Base-by-base conservation (phyloP, 208 protist species). In the Crithidia thermophila region DNA sequence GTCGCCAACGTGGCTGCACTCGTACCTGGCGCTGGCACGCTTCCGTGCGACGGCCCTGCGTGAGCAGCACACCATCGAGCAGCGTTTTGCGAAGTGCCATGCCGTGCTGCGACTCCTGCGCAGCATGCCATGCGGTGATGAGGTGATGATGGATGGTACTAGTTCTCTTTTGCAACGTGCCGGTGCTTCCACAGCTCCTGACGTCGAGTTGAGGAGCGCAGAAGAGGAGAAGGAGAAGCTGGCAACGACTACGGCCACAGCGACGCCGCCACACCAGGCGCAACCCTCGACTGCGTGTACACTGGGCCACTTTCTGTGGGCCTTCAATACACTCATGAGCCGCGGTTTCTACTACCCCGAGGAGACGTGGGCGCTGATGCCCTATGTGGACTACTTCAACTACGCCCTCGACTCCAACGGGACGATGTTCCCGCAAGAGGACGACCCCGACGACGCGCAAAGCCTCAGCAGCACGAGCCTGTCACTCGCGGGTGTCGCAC, bases 371-470 rank as follows among this genome's bases (percentile, higher is more conserved):
- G 87, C 79, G 20, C 76, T 97, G 81, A 97, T 97, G 70, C 92
- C 92, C 28, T 97, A 73, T 64, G 86, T 94, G 21, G 92, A 97
- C 72, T 97, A 97, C 79, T 95, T 97, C 77, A 97, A 97, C 79
- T 95, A 97, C 72, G 78, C 82, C 3, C 56, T 90, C 28, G 45
- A 75, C 13, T 75, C 82, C 8, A 96, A 94, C 67, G 81, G 74
- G 53, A 87, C 76, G 33, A 93, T 94, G 84, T 72, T 46, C 28
- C 45, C 40, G 7, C 49, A 75, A 42, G 60, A 57, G 25, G 50
- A 77, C 39, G 62, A 57, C 21, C 33, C 59, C 8, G 45, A 62
- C 2, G 69, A 75, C 34, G 43, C 60, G 0, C 34, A 30, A 30
- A 50, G 61, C 36, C 42, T 75, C 23, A 75, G 52, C 33, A 75